Conservation (phyloP, 768 basidiomycete species). For the Kwoniella pini region DNA sequence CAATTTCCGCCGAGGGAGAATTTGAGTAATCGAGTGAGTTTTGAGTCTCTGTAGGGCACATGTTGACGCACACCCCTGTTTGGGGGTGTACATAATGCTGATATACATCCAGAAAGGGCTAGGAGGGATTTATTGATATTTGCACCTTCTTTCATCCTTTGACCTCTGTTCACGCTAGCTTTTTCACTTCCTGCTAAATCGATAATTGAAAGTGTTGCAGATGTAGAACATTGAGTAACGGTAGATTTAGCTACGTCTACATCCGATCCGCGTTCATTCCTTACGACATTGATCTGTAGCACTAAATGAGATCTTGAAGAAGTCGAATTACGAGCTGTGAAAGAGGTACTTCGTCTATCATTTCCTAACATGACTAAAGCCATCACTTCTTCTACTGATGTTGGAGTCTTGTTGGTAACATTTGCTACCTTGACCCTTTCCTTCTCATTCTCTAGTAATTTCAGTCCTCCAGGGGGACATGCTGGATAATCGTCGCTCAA, state of each 20-base stretch:
- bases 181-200: constrained; percentile 97
- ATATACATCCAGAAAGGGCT: constrained; percentile 96
- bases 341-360: constrained; percentile 81
- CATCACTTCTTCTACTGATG: constrained; percentile 87
- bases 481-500: constrained; percentile 65
- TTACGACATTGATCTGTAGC: constrained; percentile 88
- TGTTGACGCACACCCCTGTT: constrained; percentile 71
- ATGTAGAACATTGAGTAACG: constrained; percentile 57
- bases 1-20: constrained; percentile 98
- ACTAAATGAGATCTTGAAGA: constrained; percentile 98
- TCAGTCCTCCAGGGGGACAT: constrained; percentile 80
- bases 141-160: constrained; percentile 96
- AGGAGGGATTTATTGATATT: constrained; percentile 99
- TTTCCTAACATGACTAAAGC: constrained; percentile 89
- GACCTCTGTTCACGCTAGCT: constrained; percentile 96
- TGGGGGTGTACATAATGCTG: constrained; percentile 87
- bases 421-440: constrained; percentile 76
- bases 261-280: constrained; percentile 70
- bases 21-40: constrained; percentile 94
- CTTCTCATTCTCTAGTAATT: constrained; percentile 89
- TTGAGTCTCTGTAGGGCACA: constrained; percentile 96
- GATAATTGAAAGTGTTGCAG: constrained; percentile 90
- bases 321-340: constrained; percentile 93
- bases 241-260: constrained; percentile 77
- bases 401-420: constrained; percentile 77